These are phyloP conservation scores for Aspergillus neoniger DNA, from an alignment of 2,329 filamentous ascomycete species.

Conservation along the genomic window DNA sequence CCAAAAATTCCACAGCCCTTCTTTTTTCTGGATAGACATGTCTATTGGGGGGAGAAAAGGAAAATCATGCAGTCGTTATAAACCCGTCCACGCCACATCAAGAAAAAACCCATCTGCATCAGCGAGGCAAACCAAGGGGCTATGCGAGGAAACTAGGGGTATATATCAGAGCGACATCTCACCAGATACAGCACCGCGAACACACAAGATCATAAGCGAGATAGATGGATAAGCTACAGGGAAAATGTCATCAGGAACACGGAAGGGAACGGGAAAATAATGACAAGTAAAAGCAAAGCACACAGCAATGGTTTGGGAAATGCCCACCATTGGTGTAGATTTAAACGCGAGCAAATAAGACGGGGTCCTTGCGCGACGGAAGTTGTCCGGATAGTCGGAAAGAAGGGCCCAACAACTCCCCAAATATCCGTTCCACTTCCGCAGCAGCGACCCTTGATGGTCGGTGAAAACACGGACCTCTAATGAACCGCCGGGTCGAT, in stretches of 20 bases:
- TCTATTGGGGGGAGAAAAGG: conserved; percentile 23
- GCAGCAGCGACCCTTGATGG: not conserved
- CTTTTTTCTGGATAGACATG: conserved; percentile 18
- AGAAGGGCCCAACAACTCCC: conserved; percentile 1
- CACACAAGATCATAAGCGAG: conserved; percentile 13
- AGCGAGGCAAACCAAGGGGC: conserved; percentile 25
- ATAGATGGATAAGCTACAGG: conserved; percentile 6
- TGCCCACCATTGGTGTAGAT: conserved; percentile 6
- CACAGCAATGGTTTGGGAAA: conserved; percentile 2
- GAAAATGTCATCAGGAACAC: conserved; percentile 9
- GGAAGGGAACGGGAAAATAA: conserved; percentile 5
- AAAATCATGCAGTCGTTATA: conserved; percentile 32
- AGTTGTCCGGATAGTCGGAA: not conserved
- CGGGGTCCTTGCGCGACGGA: conserved; percentile 2
- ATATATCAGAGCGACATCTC: conserved; percentile 29
- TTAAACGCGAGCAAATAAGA: not conserved
- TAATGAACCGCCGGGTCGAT: not conserved
- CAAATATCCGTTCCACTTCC: not conserved
- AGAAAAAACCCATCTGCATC: conserved; percentile 21
- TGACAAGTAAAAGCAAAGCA: conserved; percentile 6
- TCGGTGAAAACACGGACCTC: not conserved
- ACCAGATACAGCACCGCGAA: conserved; percentile 22
- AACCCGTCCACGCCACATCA: conserved; percentile 22
- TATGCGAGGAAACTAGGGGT: conserved; percentile 29
- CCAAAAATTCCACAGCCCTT: not conserved